Conservation (phyloP, 257 asterid genomes). For the Jacaranda copaia region DNA sequence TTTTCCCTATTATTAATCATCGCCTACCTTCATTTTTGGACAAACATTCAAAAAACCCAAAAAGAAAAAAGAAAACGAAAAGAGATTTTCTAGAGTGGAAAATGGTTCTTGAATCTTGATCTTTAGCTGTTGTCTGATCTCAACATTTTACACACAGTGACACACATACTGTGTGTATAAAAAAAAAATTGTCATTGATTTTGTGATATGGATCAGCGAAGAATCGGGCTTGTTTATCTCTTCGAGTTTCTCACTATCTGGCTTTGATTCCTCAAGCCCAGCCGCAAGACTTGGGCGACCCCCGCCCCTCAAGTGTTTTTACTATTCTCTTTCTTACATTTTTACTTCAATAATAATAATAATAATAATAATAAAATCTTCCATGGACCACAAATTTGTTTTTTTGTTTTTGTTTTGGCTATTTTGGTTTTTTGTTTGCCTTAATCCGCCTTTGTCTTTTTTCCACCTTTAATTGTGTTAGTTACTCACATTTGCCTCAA, state of each 20-base stretch:
- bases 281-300: slow-evolving; percentile 65
- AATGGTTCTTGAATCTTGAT: slow-evolving; percentile 45
- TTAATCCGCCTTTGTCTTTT: slow-evolving; percentile 4
- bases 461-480: slow-evolving; percentile 14
- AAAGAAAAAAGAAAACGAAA: too few species aligned
- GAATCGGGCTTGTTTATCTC: slow-evolving; percentile 90
- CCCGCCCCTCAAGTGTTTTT: slow-evolving; percentile 7
- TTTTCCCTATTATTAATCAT: too few species aligned
- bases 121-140: slow-evolving; percentile 56
- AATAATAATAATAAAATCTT: slow-evolving; percentile 5
- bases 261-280: slow-evolving; percentile 53
- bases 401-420: slow-evolving; percentile 10
- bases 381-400: slow-evolving; percentile 46
- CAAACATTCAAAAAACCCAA: too few species aligned
- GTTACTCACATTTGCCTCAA: not conserved
- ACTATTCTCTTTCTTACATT: not conserved
- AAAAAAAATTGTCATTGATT: slow-evolving; percentile 42
- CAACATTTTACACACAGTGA: slow-evolving; percentile 23
- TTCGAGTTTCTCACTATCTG: slow-evolving; percentile 61
- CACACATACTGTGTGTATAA: not conserved
- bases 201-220: slow-evolving; percentile 63
- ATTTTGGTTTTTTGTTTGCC: not conserved
- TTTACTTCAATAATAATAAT: not conserved
- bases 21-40: too few species aligned
- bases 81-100: not conserved